Percentiles rank a stretch among this genome's conserved stretches.
Evolutionary conservation across 257 asterid genomes (phyloP).

Genomic region (Fraxinus americana): DNA sequence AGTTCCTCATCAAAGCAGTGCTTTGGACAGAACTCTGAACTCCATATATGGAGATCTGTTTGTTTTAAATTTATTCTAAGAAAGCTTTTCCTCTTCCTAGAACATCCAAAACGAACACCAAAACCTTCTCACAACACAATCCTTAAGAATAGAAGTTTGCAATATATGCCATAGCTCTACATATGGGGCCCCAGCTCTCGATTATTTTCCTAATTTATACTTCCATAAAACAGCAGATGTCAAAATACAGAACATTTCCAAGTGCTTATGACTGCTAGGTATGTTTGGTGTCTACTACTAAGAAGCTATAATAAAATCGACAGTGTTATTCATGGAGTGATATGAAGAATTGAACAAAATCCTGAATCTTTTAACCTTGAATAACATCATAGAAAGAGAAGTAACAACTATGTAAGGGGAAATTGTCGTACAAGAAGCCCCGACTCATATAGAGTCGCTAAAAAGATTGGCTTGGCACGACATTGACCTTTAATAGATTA

Average conservation of each 20-base stretch:
- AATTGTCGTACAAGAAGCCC: slow-evolving; percentile 5
- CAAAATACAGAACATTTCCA: neutral
- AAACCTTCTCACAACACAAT: too few species aligned
- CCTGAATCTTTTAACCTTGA: neutral
- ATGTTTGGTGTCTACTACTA: neutral
- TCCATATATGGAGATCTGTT: too few species aligned
- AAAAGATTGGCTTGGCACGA: slow-evolving; percentile 34
- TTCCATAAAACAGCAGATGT: too few species aligned
- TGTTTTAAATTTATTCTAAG: too few species aligned
- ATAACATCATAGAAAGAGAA: neutral
- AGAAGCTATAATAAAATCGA: neutral
- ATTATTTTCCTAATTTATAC: too few species aligned
- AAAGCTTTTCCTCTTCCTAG: too few species aligned
- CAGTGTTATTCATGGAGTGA: neutral
- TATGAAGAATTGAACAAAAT: neutral
- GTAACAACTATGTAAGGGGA: neutral
- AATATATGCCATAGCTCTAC: too few species aligned
- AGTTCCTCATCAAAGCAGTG: neutral
- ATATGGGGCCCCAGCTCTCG: too few species aligned
- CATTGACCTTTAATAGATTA: slow-evolving; percentile 15
- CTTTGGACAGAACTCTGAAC: neutral
- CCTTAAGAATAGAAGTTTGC: too few species aligned
- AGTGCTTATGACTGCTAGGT: neutral
- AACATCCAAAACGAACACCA: too few species aligned
- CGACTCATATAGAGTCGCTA: slow-evolving; percentile 30